phyloP scores from a whole-genome alignment of 768 basidiomycete genomes.

The Auriscalpium microsporum region DNA sequence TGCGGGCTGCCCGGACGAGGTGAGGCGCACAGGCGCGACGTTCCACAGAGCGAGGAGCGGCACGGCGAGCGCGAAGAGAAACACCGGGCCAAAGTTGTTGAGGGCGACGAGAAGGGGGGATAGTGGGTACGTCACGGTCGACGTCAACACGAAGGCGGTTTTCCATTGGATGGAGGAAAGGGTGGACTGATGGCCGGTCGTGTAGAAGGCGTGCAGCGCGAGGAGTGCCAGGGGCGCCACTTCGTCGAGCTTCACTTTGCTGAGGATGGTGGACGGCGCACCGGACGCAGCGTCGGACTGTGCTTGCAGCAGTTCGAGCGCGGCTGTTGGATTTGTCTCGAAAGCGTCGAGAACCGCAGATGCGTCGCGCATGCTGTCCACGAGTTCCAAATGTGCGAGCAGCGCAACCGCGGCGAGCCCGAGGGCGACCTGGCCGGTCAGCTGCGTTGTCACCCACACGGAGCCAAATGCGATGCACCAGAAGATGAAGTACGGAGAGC shows the following conservation, averaged over 20 bases:
- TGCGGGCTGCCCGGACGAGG: conserved; percentile 16
- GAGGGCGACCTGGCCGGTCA: conserved; percentile 76
- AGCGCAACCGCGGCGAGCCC: conserved; percentile 55
- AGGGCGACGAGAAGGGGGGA: conserved; percentile 65
- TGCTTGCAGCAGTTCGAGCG: conserved; percentile 28
- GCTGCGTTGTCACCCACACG: conserved; percentile 60
- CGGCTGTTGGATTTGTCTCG: conserved; percentile 34
- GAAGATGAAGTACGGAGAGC: conserved; percentile 80
- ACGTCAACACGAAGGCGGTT: conserved; percentile 74
- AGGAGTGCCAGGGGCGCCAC: conserved; percentile 68
- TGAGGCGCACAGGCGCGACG: conserved; percentile 46
- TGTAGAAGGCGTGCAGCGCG: conserved; percentile 69
- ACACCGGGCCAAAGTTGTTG: conserved; percentile 71
- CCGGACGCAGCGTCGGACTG: conserved; percentile 26
- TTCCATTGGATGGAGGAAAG: conserved; percentile 95
- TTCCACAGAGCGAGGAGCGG: conserved; percentile 83
- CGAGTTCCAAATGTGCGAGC: conserved; percentile 69
- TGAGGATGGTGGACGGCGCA: conserved; percentile 3
- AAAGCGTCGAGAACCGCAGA: conserved; percentile 44
- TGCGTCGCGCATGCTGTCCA: conserved; percentile 77
- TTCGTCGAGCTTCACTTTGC: conserved; percentile 43
- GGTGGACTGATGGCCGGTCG: conserved; percentile 88
- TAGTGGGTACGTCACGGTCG: conserved; percentile 59
- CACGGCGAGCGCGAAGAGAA: conserved; percentile 55
- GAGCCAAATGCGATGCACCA: conserved; percentile 58